Conservation (phyloP, 2,329 filamentous ascomycete species). For the Sporothrix curviconia region DNA sequence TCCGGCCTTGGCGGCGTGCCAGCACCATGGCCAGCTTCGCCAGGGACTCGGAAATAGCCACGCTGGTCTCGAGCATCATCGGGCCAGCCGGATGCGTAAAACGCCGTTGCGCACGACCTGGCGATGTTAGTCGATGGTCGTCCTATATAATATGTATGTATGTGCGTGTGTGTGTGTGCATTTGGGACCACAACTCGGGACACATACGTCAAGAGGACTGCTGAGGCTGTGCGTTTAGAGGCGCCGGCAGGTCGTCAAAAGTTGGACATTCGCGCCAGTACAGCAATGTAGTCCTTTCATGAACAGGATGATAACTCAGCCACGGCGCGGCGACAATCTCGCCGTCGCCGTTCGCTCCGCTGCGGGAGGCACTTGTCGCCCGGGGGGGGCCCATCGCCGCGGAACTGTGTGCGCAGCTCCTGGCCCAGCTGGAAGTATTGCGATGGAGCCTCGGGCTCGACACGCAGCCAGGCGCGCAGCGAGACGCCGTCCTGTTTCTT, state of each 20-base stretch:
- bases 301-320: slow-evolving; percentile 71
- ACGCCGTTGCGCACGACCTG: slow-evolving; percentile 76
- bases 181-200: too few relatives aligned
- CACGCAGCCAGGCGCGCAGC: slow-evolving; percentile 64
- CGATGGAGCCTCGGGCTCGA: slow-evolving; percentile 63
- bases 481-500: slow-evolving; percentile 47
- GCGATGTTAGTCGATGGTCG: not conserved
- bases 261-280: slow-evolving; percentile 80
- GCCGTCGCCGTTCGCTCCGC: slow-evolving; percentile 46
- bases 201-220: slow-evolving; percentile 38
- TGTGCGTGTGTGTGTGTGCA: too few relatives aligned
- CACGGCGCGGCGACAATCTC: slow-evolving; percentile 60
- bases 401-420: slow-evolving; percentile 59
- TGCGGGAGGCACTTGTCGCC: slow-evolving; percentile 59
- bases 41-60: slow-evolving; percentile 73
- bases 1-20: slow-evolving; percentile 74
- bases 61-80: slow-evolving; percentile 75
- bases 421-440: slow-evolving; percentile 61
- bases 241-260: slow-evolving; percentile 63
- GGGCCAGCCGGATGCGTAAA: slow-evolving; percentile 73
- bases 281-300: slow-evolving; percentile 71
- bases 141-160: too few relatives aligned
- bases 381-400: slow-evolving; percentile 47
- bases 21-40: slow-evolving; percentile 78
- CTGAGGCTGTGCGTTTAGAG: slow-evolving; percentile 72